phyloP scores from a whole-genome alignment of 2,329 filamentous ascomycete species.

The Neofusicoccum sp. region DNA sequence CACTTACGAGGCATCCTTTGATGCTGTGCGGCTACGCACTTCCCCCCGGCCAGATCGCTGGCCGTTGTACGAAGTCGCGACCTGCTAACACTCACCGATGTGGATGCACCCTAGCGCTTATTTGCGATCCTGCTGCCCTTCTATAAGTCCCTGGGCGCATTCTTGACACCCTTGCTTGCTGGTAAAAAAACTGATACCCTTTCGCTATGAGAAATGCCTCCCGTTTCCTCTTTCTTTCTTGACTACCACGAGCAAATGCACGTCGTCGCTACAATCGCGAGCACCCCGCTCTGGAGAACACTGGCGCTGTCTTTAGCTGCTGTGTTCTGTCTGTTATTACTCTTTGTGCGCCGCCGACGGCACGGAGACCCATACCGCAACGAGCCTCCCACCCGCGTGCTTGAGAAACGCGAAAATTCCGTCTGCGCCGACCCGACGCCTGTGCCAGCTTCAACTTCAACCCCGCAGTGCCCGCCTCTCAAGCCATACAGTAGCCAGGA shows the following conservation, averaged over 20 bases:
- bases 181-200: background rate
- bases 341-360: background rate
- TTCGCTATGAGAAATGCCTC: conserved; percentile 1
- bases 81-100: background rate
- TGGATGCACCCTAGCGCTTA: conserved; percentile 14
- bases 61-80: conserved; percentile 3
- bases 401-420: background rate
- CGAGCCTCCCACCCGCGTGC: background rate
- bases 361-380: background rate
- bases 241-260: conserved; percentile 3
- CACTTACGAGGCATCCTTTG: conserved; percentile 1
- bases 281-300: background rate
- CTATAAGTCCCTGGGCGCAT: conserved; percentile 8
- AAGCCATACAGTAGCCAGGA: background rate
- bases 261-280: background rate
- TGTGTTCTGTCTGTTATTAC: background rate
- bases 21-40: conserved; percentile 7
- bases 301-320: background rate
- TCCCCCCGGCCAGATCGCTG: background rate
- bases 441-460: background rate
- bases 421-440: background rate
- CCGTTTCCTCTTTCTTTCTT: background rate
- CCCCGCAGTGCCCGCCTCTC: background rate
- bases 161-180: background rate
- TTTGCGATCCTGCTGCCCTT: background rate